Conservation (phyloP, 305 asterid genomes). For the Solanum aculeatissimum region DNA sequence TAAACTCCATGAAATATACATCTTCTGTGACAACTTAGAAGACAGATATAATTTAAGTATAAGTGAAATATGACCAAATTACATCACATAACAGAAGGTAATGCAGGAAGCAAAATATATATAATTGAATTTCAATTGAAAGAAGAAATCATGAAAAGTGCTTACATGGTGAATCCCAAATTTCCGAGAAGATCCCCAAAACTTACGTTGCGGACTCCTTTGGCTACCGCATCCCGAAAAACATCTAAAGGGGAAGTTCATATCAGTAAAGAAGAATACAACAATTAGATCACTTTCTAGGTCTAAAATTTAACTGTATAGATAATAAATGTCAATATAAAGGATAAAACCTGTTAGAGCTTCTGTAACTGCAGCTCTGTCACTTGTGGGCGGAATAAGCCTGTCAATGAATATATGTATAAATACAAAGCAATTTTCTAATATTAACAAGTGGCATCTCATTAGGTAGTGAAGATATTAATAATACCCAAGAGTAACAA, state of each 20-base stretch:
- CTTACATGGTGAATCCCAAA: conserved; percentile 85
- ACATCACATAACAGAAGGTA: background rate
- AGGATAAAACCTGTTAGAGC: conserved; percentile 69
- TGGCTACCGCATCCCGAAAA: conserved; percentile 72
- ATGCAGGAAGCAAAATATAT: background rate
- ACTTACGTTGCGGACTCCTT: conserved; percentile 77
- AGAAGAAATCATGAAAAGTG: background rate
- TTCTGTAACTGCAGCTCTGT: conserved; percentile 69
- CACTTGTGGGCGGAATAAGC: conserved; percentile 91
- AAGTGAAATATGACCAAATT: background rate
- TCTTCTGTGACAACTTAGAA: background rate
- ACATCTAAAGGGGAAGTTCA: conserved; percentile 37
- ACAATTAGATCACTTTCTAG: background rate
- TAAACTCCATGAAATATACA: background rate
- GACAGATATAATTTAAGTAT: background rate
- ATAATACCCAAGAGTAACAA: conserved; percentile 88
- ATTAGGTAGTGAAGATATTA: conserved; percentile 10
- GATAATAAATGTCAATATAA: background rate
- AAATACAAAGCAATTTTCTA: conserved; percentile 1
- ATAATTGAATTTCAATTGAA: background rate
- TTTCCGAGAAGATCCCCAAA: conserved; percentile 87
- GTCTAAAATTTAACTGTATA: background rate
- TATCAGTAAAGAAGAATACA: background rate
- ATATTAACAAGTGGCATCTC: background rate
- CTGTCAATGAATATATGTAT: conserved; percentile 28